phyloP scores from a whole-genome alignment of 2,329 filamentous ascomycete species.

The Phyllosticta capitalensis region DNA sequence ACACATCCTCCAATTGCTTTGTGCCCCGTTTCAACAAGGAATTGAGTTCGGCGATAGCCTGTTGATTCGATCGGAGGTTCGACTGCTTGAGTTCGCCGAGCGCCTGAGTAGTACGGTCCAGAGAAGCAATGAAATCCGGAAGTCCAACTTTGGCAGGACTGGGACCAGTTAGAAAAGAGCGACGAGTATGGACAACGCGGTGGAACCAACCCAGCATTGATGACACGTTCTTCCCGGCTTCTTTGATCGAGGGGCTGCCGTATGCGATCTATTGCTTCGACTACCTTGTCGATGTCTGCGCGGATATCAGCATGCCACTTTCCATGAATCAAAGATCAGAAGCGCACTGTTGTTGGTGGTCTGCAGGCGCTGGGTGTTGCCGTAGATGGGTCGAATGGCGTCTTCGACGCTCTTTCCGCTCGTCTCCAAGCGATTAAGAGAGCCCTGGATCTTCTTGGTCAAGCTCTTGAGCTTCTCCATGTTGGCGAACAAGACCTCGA shows the following conservation, averaged over 20 bases:
- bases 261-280: slow-evolving; percentile 78
- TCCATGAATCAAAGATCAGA: neutral
- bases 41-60: slow-evolving; percentile 71
- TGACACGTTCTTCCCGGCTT: slow-evolving; percentile 82
- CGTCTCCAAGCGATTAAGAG: slow-evolving; percentile 70
- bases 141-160: slow-evolving; percentile 75
- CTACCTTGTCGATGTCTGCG: slow-evolving; percentile 72
- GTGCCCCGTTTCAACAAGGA: slow-evolving; percentile 70
- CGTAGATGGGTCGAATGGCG: slow-evolving; percentile 84
- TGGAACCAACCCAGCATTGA: slow-evolving; percentile 59
- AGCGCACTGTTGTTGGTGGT: slow-evolving; percentile 67
- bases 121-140: slow-evolving; percentile 74
- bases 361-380: slow-evolving; percentile 83
- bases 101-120: slow-evolving; percentile 82
- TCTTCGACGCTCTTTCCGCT: slow-evolving; percentile 87
- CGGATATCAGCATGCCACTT: neutral
- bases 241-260: slow-evolving; percentile 89
- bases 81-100: slow-evolving; percentile 74
- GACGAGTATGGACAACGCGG: slow-evolving; percentile 12
- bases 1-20: slow-evolving; percentile 73
- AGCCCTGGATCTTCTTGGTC: slow-evolving; percentile 92
- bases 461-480: slow-evolving; percentile 88
- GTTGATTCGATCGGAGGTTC: slow-evolving; percentile 87
- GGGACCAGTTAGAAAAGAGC: slow-evolving; percentile 13
- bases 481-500: slow-evolving; percentile 56